These are phyloP conservation scores for Fonsecaea monophora DNA, from an alignment of 2,329 filamentous ascomycete species.

Conservation along the genomic window DNA sequence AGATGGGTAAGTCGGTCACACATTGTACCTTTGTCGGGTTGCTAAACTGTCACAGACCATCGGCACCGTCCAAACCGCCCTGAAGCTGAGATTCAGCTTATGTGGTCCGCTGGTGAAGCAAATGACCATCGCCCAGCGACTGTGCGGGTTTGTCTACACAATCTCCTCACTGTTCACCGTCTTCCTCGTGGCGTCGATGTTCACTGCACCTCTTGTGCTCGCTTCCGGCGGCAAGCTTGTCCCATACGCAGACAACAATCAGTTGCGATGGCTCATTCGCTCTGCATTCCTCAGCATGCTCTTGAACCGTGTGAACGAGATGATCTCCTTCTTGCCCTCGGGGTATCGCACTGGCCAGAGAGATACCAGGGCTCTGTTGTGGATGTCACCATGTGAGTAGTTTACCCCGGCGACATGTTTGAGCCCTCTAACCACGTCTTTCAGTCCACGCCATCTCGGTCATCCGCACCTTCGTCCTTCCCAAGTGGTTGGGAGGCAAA, in stretches of 20 bases:
- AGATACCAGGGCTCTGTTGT: constrained; percentile 59
- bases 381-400: constrained; percentile 61
- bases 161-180: constrained; percentile 57
- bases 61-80: constrained; percentile 59
- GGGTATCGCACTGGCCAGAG: constrained; percentile 63
- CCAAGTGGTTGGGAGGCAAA: constrained; percentile 62
- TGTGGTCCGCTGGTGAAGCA: constrained; percentile 56
- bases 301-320: constrained; percentile 58
- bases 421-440: neutral
- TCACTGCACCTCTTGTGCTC: constrained; percentile 61
- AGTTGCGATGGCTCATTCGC: constrained; percentile 62
- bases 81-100: constrained; percentile 63
- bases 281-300: constrained; percentile 56
- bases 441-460: constrained; percentile 42
- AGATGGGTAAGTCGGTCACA: constrained; percentile 42
- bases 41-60: constrained; percentile 32
- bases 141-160: constrained; percentile 61
- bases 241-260: constrained; percentile 55
- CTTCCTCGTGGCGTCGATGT: constrained; percentile 52
- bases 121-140: constrained; percentile 61
- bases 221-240: constrained; percentile 61
- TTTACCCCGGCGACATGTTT: neutral
- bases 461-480: constrained; percentile 44
- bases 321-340: constrained; percentile 59
- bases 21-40: constrained; percentile 2